Percentiles rank a stretch among this genome's conserved stretches.
These are phyloP conservation scores for Sechiopsis laciniata DNA, from an alignment of 306 rosid species.

Conservation along the genomic window DNA sequence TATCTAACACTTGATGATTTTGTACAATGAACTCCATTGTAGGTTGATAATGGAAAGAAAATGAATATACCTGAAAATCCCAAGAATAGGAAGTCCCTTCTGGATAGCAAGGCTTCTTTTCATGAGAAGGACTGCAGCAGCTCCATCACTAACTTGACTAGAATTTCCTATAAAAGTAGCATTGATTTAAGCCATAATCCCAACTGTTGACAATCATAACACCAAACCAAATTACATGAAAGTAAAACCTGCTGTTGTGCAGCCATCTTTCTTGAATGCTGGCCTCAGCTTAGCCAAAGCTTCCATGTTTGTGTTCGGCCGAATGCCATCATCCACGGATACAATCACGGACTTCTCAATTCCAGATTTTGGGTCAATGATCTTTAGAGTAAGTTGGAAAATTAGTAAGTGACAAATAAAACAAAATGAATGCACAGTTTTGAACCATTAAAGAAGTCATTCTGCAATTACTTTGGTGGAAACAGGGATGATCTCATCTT, in stretches of 20 bases:
- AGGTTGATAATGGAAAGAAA: slow-evolving; percentile 19
- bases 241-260: slow-evolving; percentile 74
- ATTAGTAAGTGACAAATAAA: slow-evolving; percentile 16
- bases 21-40: background rate
- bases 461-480: slow-evolving; percentile 56
- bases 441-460: background rate
- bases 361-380: slow-evolving; percentile 82
- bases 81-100: slow-evolving; percentile 79
- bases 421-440: background rate
- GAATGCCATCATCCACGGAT: slow-evolving; percentile 76
- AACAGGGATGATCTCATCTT: slow-evolving; percentile 80
- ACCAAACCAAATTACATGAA: background rate
- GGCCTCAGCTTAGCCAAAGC: slow-evolving; percentile 78
- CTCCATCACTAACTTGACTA: slow-evolving; percentile 89
- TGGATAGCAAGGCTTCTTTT: slow-evolving; percentile 71
- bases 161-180: slow-evolving; percentile 59
- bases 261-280: slow-evolving; percentile 64
- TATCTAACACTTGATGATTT: background rate
- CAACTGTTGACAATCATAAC: background rate
- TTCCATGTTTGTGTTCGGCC: slow-evolving; percentile 50
- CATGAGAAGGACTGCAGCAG: slow-evolving; percentile 93
- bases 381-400: slow-evolving; percentile 33
- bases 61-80: slow-evolving; percentile 59
- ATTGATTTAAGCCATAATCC: background rate
- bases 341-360: slow-evolving; percentile 53